Base-by-base conservation (phyloP, 345 rosid genomes). In the Populus nigra region DNA sequence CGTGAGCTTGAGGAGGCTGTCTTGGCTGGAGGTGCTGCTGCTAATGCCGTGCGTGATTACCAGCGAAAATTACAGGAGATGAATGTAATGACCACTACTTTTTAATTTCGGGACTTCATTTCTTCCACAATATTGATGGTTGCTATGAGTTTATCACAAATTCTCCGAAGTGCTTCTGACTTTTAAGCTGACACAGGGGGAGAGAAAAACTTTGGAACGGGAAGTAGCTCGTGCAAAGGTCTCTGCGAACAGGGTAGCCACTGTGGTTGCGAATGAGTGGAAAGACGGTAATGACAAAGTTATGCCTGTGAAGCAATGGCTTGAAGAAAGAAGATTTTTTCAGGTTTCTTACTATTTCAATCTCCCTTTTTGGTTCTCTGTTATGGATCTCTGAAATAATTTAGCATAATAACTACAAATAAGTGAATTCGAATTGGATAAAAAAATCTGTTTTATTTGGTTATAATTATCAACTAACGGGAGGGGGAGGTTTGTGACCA, bases 191-290 rank as follows among this genome's bases (percentile, higher is more conserved):
- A 29, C 43, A 76, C 77, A 87, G 89, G 89, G 84, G 77, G 89
- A 87, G 79, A 87, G 71, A 72, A 87, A 80, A 74, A 84, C 78
- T 27, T 68, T 87, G 78, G 89, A 87, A 76, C 78, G 89, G 75
- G 89, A 87, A 80, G 86, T 84, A 67, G 87, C 89, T 55, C 87
- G 89, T 25, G 89, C 89, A 43, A 84, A 84, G 71, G 87, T 87
- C 76, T 80, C 82, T 73, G 89, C 87, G 45, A 87, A 87, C 27
- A 77, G 89, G 49, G 89, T 87, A 38, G 89, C 89, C 35, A 84
- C 89, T 69, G 89, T 87, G 35, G 86, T 87, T 80, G 89, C 89
- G 38, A 87, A 87, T 74, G 89, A 87, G 75, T 87, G 89, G 89
- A 87, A 87, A 78, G 89, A 84, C 66, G 87, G 85, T 27, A 84